Base-by-base conservation (phyloP, 345 rosid genomes). In the Hevea brasiliensis region DNA sequence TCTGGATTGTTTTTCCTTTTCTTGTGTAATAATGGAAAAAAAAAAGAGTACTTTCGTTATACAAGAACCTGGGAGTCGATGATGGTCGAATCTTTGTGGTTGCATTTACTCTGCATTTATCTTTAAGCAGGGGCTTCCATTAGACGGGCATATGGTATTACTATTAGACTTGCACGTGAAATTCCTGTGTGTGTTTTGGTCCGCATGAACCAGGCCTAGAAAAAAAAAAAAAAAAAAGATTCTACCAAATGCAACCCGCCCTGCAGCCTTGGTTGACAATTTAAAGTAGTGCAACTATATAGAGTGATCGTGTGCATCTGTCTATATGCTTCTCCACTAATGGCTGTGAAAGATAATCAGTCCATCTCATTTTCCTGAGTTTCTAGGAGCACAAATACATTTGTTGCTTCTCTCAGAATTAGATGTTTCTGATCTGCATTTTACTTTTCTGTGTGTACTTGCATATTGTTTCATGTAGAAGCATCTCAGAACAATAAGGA, bases 11-110 rank as follows among this genome's bases (percentile, higher is more conserved):
- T 72, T 75, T 47, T 60, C 27, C 24, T 20, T 65, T 57, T 9
- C 63, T 15, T 67, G 75, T 81, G 77, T 78, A 81, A 79, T 72
- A 73, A 70, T 76, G 53, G 2, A n/a, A 71, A 57, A 73, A 42
- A 73, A 32, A 32, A 32, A 1, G 37, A 32, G n/a, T n/a, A n/a
- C 37, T 58, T 76, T 61, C 62, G 26, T 57, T 63, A 50, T 23
- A 18, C 35, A 51, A n/a, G 42, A 45, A 45, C 55, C 56, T 65
- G 18, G 14, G 53, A 21, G 53, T 37, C 29, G 53, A 64, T 32
- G 37, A 32, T 32, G 59, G 37, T 4, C 37, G 37, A 4, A 4
- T 65, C 45, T 65, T 7, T 65, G 61, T 45, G 47, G 55, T 37
- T 41, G 5, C 45, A 12, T 42, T 24, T 73, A 14, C 57, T 29